Percentiles rank a stretch among this genome's conserved stretches.
phyloP scores from a whole-genome alignment of 2,329 filamentous ascomycete species.

The Helotiales sp. region DNA sequence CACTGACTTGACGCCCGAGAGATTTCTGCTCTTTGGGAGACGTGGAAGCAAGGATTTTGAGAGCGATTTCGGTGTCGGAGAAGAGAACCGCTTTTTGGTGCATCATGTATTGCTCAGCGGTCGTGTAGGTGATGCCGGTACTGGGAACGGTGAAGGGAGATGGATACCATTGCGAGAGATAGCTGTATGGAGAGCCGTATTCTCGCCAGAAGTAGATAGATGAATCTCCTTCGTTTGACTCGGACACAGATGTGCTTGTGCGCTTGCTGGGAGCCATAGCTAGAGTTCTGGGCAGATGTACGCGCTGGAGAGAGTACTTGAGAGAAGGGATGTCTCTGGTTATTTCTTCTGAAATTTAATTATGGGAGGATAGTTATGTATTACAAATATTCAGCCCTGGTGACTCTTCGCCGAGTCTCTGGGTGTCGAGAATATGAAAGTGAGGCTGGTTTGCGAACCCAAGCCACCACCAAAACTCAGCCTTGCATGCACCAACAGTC shows the following conservation, averaged over 20 bases:
- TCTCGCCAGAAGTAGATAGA: conserved; percentile 35
- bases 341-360: neutral
- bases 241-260: neutral
- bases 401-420: conserved; percentile 13
- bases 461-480: neutral
- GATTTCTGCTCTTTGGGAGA: conserved; percentile 55
- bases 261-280: neutral
- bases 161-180: conserved; percentile 67
- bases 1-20: conserved; percentile 59
- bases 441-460: neutral
- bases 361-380: neutral
- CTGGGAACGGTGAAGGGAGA: conserved; percentile 51
- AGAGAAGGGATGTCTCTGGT: neutral
- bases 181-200: conserved; percentile 48
- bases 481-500: neutral
- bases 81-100: conserved; percentile 53
- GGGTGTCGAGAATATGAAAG: neutral
- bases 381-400: conserved; percentile 4
- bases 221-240: neutral
- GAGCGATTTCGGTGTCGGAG: conserved; percentile 50
- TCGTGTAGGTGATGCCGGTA: conserved; percentile 49
- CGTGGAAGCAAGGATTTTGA: conserved; percentile 53
- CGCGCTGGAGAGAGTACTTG: neutral
- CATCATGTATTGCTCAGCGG: conserved; percentile 64
- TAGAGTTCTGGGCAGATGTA: neutral